Percentiles rank a stretch among this genome's conserved stretches.
These are phyloP conservation scores for Boletus sp. DNA, from an alignment of 1,284 basidiomycete genomes.

Conservation along the genomic window DNA sequence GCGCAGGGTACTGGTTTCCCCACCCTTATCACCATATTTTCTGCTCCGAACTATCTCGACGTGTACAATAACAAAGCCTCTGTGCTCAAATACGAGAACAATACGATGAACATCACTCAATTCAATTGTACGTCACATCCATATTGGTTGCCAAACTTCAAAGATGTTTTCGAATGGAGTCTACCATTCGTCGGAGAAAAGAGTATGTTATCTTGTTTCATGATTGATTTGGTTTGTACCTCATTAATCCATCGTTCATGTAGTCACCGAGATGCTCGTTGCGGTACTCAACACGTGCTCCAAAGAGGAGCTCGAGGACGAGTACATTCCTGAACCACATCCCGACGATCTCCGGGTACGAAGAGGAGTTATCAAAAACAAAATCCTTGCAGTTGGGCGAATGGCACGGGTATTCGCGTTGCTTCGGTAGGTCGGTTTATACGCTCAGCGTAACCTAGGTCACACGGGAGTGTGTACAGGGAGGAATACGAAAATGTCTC, in stretches of 20 bases:
- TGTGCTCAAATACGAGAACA: constrained; percentile 94
- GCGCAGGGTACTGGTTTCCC: constrained; percentile 92
- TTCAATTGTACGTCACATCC: constrained; percentile 96
- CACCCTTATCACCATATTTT: constrained; percentile 96
- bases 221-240: background rate
- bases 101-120: constrained; percentile 94
- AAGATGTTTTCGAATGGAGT: constrained; percentile 93
- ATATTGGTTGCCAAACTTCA: constrained; percentile 92
- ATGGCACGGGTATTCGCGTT: constrained; percentile 96
- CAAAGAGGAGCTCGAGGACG: constrained; percentile 91
- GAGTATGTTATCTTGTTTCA: constrained; percentile 52
- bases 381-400: constrained; percentile 95
- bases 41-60: constrained; percentile 93
- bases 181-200: constrained; percentile 92
- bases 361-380: constrained; percentile 89
- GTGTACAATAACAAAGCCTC: constrained; percentile 97
- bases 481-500: constrained; percentile 98
- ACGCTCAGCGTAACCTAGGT: background rate
- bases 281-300: constrained; percentile 92
- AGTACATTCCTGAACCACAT: constrained; percentile 41
- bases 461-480: constrained; percentile 40
- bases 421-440: constrained; percentile 65
- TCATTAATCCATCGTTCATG: background rate
- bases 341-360: constrained; percentile 67
- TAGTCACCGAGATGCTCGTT: constrained; percentile 96